Evolutionary conservation across 352 stramenopile genomes (phyloP), one percentile per base, ranked within the genome.

Genomic region (Globisporangium lucens): DNA sequence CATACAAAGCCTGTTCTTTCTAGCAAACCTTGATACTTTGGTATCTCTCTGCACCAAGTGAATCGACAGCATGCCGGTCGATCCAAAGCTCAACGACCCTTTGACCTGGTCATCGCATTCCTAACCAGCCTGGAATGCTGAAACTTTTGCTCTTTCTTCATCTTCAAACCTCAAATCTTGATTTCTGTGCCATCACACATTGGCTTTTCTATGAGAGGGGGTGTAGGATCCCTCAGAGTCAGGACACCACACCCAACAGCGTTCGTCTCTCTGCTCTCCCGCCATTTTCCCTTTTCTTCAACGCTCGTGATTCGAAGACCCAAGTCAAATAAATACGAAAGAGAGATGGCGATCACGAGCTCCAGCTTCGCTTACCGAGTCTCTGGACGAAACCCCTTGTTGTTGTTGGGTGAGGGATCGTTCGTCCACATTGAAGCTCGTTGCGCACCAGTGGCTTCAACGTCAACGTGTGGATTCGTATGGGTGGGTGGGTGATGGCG

Each of bases 171-270:
- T 13, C 38, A 6, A 46, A 20, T 46, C 38, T 46, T 46, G 8
- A 12, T 7, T 12, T 46, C 38, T 20, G 38, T 15, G 36, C 20
- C 24, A 22, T 4, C 24, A 12, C 7, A 56, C 49, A 30, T 35
- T 29, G 51, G 22, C 51, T 57, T 57, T 57, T 57, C 51, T 57
- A 57, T 57, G 51, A 27, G 52, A 49, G 15, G 3, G 4, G 52
- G 12, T n/a, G 52, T 38, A 24, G 52, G 27, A 58, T 58, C 24
- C 17, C 8, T 38, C 24, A 6, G 12, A 9, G 38, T 58, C 52
- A 58, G 52, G 51, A 56, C 24, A 35, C 10, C 3, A 20, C 41
- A 49, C 15, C 41, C 41, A 49, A 49, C 41, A 49, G 41, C 41
- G 41, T 20, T 2, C 13, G 13, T 13, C 0, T 30, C 5, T 17